Conservation (phyloP, 106 monocot genomes). For the Iris macrosiphon region DNA sequence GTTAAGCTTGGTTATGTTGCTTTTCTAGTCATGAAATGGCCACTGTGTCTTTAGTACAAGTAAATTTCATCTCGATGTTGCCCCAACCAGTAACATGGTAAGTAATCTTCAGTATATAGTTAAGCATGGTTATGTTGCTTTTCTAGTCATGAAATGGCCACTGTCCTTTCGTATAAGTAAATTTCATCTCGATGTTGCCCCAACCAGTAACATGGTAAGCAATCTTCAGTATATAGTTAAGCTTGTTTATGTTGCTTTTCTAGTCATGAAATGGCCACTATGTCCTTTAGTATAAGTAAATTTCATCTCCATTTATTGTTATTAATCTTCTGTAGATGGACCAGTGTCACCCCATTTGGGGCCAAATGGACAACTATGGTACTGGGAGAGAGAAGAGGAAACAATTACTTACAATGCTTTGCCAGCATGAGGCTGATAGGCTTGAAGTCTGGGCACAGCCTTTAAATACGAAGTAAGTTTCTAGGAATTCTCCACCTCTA, state of each 20-base stretch:
- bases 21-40: too few species aligned
- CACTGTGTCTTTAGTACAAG: too few species aligned
- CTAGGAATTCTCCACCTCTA: background rate
- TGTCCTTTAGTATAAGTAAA: background rate
- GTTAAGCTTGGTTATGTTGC: too few species aligned
- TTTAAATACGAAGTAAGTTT: slow-evolving; percentile 70
- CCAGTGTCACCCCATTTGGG: slow-evolving; percentile 87
- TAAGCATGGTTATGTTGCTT: too few species aligned
- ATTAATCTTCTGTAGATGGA: slow-evolving; percentile 32
- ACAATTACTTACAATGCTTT: slow-evolving; percentile 79
- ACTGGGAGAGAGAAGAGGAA: slow-evolving; percentile 75
- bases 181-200: too few species aligned
- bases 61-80: too few species aligned
- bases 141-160: too few species aligned
- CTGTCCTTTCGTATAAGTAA: too few species aligned
- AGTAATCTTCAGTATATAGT: slow-evolving; percentile 3
- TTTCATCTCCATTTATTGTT: background rate
- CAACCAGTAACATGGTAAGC: slow-evolving; percentile 44
- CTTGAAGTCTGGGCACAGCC: slow-evolving; percentile 99
- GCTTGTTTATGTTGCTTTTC: background rate
- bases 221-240: background rate
- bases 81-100: slow-evolving; percentile 49
- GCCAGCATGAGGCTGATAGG: slow-evolving; percentile 94
- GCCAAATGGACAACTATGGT: slow-evolving; percentile 67
- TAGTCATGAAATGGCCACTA: background rate